Base-by-base conservation (phyloP, 805 yeast genomes). In the Priceomyces melissophilus region DNA sequence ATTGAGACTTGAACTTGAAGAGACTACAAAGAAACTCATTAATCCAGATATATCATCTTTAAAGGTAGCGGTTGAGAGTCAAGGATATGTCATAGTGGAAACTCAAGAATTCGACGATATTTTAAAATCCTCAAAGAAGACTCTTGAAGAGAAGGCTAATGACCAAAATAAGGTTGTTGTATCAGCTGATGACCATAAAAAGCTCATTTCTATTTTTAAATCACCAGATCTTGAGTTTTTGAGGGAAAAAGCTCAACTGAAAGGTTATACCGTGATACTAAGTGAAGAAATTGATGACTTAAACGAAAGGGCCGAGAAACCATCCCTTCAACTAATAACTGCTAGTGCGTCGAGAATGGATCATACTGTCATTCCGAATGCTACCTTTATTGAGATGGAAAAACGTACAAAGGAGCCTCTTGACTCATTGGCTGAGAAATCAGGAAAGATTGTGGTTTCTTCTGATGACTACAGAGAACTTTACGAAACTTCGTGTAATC, bases 361-460 rank as follows among this genome's bases (percentile, higher is more conserved):
- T 2, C 58, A 60, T 37, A 42, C 47, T 25, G 40, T 45, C 5
- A 33, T 40, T 9, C 53, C 48, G 29, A 53, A 53, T 32, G 39
- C 38, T 9, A 35, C 54, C 12, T 51, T 48, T 31, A 51, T 50
- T 0, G 66, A 65, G 15, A 47, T 55, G 40, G 65, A 61, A 17
- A 63, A 58, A 37, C 73, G 73, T 3, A 49, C 52, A 12, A 58
- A 58, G 42, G 57, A 50, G 1, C 66, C 65, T 41, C 45, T 67
- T 13, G 60, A 65, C 1, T 35, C 49, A 4, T 67, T 63, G 43
- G 71, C 73, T 10, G 62, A 63, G 44, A 57, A 60, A 13, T 41
- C 62, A 30, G 71, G 71, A 1, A 48, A 61, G 16, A 59, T 59
- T 14, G 51, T 67, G 3, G n/a, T 58, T 12, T 35, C 55, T 9